A percentile compares a stretch with the other conserved stretches of the same genome.
Evolutionary conservation across 345 rosid genomes (phyloP).

Genomic region (Citrus mangshanensis): DNA sequence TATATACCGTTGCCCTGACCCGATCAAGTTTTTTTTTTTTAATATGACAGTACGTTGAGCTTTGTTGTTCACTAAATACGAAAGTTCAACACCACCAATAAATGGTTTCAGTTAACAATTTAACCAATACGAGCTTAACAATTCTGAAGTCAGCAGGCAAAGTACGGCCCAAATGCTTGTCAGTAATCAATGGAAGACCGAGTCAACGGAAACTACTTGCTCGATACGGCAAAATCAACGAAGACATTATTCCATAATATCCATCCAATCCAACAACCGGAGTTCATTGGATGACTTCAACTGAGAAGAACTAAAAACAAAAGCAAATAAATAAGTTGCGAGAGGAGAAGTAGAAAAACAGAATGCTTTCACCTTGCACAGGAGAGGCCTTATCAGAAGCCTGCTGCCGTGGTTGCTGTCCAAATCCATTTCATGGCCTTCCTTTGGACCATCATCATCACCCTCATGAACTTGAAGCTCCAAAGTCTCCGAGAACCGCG

Average conservation of each 20-base stretch:
- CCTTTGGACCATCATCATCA: background rate
- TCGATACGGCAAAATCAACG: background rate
- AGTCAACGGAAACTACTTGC: slow-evolving; percentile 16
- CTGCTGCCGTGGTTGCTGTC: slow-evolving; percentile 57
- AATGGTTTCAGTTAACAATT: too few relatives aligned
- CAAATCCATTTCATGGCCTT: slow-evolving; percentile 38
- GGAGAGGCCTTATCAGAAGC: slow-evolving; percentile 40
- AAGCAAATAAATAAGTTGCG: background rate
- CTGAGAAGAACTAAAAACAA: background rate
- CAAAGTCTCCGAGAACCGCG: slow-evolving; percentile 4
- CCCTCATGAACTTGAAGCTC: background rate
- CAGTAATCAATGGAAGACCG: slow-evolving; percentile 10
- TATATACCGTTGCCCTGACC: too few relatives aligned
- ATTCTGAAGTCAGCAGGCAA: background rate
- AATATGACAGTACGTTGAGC: too few relatives aligned
- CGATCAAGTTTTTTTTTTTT: too few relatives aligned
- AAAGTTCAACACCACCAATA: too few relatives aligned
- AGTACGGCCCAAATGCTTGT: background rate
- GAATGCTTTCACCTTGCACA: slow-evolving; percentile 44
- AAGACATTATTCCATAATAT: too few relatives aligned
- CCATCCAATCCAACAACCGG: background rate
- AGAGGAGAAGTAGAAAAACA: background rate
- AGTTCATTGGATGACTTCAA: background rate
- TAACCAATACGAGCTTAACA: background rate
- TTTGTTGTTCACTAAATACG: too few relatives aligned